Base-by-base conservation (phyloP, 2,329 filamentous ascomycete genomes). In the Colletotrichum tofieldiae region DNA sequence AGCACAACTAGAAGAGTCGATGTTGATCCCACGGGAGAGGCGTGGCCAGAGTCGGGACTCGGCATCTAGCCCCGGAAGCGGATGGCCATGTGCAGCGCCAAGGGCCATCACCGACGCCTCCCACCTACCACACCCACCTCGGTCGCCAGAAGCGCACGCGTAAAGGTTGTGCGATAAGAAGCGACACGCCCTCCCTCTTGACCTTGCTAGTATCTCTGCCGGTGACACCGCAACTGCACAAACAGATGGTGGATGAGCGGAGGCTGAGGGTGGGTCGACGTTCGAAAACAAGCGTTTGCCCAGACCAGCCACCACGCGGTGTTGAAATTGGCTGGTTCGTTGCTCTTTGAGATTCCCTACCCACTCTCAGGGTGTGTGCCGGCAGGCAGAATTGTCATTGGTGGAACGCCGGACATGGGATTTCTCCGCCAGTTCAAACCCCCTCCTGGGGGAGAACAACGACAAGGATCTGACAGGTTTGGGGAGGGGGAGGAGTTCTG, bases 211-310 rank as follows among this genome's bases (percentile, higher is more conserved):
- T 1, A 41, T 12, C 26, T 49, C 54, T 37, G 65, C 65, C 20
- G 32, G 14, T 29, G 47, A 29, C 23, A 51, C 58, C 59, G 66
- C 66, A 63, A 52, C 32, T 29, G 51, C 66, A 52, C 60, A 64
- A 64, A 65, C 60, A 52, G 18, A 29, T 39, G 3, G 43, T 26
- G 37, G 60, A 20, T 12, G 39, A 47, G 47, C 35, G 8, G 5
- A 29, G 37, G 11, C 6, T 4, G 45, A 52, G 11, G 11, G 35
- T 7, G 3, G 47, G 9, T 4, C 20, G 20, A 55, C 11, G 52
- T 55, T 35, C 2, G 9, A 20, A 71, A 72, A 72, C 41, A 72
- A 72, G 70, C 70, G 61, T 72, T 72, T 72, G 66, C 70, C 70
- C 54, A 71, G 70, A 65, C 66, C 70, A 65, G 51, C 65, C 58